Conservation (phyloP, 2,329 filamentous ascomycete species). For the Epichloe festucae region DNA sequence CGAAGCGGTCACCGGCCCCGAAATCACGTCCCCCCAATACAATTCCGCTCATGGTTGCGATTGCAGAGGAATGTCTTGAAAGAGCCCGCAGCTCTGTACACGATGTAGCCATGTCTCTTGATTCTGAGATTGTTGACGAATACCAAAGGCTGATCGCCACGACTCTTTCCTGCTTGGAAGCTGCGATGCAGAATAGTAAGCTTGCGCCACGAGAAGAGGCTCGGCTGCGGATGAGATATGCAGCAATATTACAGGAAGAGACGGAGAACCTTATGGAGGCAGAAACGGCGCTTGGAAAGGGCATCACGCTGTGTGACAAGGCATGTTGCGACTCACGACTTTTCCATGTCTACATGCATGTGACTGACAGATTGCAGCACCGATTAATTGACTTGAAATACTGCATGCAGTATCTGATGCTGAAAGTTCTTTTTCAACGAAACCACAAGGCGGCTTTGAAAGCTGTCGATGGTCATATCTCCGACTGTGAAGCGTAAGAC, state of each 20-base stretch:
- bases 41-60: conserved; percentile 49
- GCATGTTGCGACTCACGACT: conserved; percentile 21
- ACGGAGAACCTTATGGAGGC: conserved; percentile 64
- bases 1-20: conserved; percentile 29
- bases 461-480: conserved; percentile 54
- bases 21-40: conserved; percentile 34
- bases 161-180: conserved; percentile 59
- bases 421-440: conserved; percentile 56
- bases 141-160: conserved; percentile 64
- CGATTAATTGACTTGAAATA: conserved; percentile 54
- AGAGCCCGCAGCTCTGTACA: conserved; percentile 47
- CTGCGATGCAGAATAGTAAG: conserved; percentile 48
- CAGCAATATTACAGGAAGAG: conserved; percentile 58
- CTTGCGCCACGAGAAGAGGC: conserved; percentile 56
- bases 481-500: conserved; percentile 51
- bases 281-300: conserved; percentile 59
- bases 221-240: conserved; percentile 56
- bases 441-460: conserved; percentile 63
- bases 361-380: conserved; percentile 16
- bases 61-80: conserved; percentile 63
- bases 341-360: background rate
- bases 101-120: conserved; percentile 26
- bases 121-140: conserved; percentile 37
- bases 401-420: conserved; percentile 60
- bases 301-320: conserved; percentile 55